Base-by-base conservation (phyloP, 2,329 filamentous ascomycete species). In the Diplodia seriata region DNA sequence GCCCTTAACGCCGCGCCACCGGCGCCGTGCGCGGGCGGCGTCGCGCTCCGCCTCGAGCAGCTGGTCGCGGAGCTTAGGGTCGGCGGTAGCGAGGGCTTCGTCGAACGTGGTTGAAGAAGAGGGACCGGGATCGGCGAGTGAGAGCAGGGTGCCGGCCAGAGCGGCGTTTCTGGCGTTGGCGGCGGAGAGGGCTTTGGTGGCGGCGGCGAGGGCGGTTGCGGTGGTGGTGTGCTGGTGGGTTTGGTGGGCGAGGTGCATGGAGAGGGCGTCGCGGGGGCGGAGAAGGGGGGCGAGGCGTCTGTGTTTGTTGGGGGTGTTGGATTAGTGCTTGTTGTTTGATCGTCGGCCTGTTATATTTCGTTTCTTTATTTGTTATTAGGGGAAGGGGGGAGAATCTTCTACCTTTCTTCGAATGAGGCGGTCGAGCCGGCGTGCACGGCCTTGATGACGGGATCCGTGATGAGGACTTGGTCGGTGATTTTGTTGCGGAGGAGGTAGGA, bases 1-100 rank as follows among this genome's bases (percentile, higher is more conserved):
- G 29, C 87, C 91, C 80, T 94, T 95, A 77, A 94, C 86, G 23
- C 90, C 88, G 73, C 88, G 87, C 89, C 89, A 92, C 74, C 86
- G 85, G 71, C 88, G 87, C 70, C 86, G 86, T 75, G 88, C 90
- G 26, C 82, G 81, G 73, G 85, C 88, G 69, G 91, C 80, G 50
- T 89, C 85, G 6, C 76, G 79, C 73, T 92, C 87, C 12, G 90
- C 80, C 61, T 79, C 80, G 43, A 85, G 80, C 31, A 93, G 81
- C 75, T 90, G 84, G n/a, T 78, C 78, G 68, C 83, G 82, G 43
- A 85, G 78, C 29, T 81, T 83, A 6, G 82, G 78, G 72, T 90
- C 85, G 47, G 83, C 29, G 43, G 31, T 26, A 4, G 9, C 7
- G 18, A 51, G 79, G 31, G 86, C 81, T n/a, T 84, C 81, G 18